Conservation (phyloP, 129 eudicot species). For the Arctium minus region DNA sequence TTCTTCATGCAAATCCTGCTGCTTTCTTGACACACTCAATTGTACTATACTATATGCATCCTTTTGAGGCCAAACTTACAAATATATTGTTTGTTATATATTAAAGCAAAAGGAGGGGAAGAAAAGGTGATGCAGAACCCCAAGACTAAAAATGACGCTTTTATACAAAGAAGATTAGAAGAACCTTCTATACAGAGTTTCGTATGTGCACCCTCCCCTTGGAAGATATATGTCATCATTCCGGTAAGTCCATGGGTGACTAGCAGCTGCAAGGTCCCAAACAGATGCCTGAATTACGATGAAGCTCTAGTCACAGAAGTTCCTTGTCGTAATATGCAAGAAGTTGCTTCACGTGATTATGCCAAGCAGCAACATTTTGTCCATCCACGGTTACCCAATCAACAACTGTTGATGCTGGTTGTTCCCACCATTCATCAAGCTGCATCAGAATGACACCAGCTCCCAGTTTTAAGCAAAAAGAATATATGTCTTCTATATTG, state of each 20-base stretch:
- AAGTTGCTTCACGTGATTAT: conserved; percentile 91
- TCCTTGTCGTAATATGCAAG: conserved; percentile 73
- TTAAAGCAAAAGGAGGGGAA: background rate
- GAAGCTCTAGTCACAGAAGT: conserved; percentile 23
- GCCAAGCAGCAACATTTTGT: conserved; percentile 84
- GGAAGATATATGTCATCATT: background rate
- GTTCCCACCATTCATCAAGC: conserved; percentile 99
- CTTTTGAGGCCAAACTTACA: background rate
- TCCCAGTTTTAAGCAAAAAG: background rate
- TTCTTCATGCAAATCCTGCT: background rate
- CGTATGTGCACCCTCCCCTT: background rate
- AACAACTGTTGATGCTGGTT: conserved; percentile 94
- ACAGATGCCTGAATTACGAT: background rate
- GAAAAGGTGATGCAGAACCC: background rate
- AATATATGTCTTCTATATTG: background rate
- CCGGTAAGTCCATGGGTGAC: background rate
- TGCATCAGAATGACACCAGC: conserved; percentile 26
- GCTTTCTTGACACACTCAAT: background rate
- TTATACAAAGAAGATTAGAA: background rate
- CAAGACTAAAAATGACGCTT: background rate
- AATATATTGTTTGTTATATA: background rate
- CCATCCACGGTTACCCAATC: conserved; percentile 96
- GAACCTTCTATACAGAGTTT: background rate
- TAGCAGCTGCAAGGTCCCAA: background rate
- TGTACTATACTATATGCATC: background rate